These are phyloP conservation scores for Echinochloa phyllopogon DNA, from an alignment of 176 grass and related monocot genomes.

Conservation along the genomic window DNA sequence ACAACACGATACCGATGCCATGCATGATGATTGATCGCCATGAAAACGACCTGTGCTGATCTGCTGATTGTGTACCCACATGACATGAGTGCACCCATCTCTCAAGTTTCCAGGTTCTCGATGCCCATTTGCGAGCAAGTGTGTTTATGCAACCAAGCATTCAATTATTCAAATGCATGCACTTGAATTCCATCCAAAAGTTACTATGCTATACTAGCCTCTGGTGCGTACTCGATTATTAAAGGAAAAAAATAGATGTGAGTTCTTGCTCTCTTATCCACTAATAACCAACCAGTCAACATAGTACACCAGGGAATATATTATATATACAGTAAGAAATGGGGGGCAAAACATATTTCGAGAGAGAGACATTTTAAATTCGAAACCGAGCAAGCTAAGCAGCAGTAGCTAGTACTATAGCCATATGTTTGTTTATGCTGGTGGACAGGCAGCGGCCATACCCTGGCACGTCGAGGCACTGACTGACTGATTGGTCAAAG, in stretches of 20 bases:
- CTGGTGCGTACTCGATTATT: too few species aligned
- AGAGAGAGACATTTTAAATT: not conserved
- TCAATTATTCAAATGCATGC: not conserved
- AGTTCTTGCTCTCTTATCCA: not conserved
- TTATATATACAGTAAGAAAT: too few species aligned
- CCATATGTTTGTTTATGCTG: not conserved
- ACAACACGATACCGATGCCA: constrained; percentile 17
- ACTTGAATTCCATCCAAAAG: not conserved
- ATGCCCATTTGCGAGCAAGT: not conserved
- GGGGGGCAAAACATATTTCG: not conserved
- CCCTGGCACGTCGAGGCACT: constrained; percentile 1
- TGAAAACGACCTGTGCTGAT: constrained; percentile 32
- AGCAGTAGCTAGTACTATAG: not conserved
- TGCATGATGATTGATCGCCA: constrained; percentile 29
- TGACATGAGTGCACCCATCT: not conserved
- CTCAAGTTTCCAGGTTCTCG: not conserved
- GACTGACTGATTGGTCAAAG: constrained; percentile 35
- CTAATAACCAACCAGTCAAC: too few species aligned
- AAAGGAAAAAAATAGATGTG: too few species aligned
- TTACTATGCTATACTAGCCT: too few species aligned
- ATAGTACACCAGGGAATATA: too few species aligned
- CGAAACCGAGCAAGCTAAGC: not conserved
- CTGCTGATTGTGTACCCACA: not conserved
- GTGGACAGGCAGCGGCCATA: constrained; percentile 25
- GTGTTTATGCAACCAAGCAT: not conserved